These are phyloP conservation scores for Pythium volutum DNA, from an alignment of 352 stramenopile genomes.

Conservation along the genomic window DNA sequence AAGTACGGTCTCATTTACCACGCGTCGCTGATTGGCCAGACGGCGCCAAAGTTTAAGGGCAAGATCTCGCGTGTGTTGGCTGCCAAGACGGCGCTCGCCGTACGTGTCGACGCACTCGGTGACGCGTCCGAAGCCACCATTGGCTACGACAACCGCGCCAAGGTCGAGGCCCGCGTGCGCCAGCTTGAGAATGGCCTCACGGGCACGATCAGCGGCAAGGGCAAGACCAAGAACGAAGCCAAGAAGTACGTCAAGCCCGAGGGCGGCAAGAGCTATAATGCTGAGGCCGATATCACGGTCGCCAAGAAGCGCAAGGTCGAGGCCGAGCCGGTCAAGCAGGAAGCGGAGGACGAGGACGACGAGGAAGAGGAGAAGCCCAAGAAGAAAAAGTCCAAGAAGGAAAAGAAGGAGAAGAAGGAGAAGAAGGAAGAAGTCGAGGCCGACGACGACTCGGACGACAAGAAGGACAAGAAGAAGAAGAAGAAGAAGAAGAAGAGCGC, in stretches of 20 bases:
- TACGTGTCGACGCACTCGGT: constrained; percentile 98
- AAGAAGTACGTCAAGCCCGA: constrained; percentile 91
- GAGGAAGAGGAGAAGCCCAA: constrained; percentile 40
- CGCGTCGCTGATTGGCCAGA: constrained; percentile 98
- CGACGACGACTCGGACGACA: constrained; percentile 31
- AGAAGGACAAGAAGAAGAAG: constrained; percentile 49
- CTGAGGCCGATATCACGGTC: constrained; percentile 94
- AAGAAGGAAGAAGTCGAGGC: constrained; percentile 85
- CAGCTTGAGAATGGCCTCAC: constrained; percentile 96
- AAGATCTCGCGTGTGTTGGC: constrained; percentile 99
- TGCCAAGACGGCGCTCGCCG: constrained; percentile 98
- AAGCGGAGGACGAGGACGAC: constrained; percentile 49
- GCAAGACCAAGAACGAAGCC: constrained; percentile 87
- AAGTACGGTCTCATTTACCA: constrained; percentile 99
- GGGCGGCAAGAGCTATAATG: constrained; percentile 90
- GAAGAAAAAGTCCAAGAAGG: constrained; percentile 50
- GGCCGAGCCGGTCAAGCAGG: constrained; percentile 54
- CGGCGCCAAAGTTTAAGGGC: constrained; percentile 99
- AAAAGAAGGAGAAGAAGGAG: constrained; percentile 81
- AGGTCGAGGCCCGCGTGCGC: constrained; percentile 97
- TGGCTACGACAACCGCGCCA: constrained; percentile 96
- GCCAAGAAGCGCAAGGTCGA: constrained; percentile 85
- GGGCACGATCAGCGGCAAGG: constrained; percentile 79
- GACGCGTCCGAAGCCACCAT: constrained; percentile 96
- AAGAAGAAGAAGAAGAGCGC: constrained; percentile 46